These are phyloP conservation scores for Alternaria novae-zelandiae DNA, from an alignment of 2,329 filamentous ascomycete species.

Conservation along the genomic window DNA sequence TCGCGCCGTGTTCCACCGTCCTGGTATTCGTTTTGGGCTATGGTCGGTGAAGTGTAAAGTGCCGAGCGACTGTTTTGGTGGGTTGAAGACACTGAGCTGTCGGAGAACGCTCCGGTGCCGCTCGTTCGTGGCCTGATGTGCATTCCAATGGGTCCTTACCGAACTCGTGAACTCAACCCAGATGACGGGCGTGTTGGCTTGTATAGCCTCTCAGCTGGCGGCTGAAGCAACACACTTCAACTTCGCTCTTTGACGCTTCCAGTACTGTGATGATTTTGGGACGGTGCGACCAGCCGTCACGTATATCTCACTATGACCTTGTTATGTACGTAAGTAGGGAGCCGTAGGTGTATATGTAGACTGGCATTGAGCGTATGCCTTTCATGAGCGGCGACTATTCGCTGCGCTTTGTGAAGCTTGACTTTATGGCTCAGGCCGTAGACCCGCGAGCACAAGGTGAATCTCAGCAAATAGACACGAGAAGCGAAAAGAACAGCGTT, in stretches of 20 bases:
- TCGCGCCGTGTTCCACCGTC: background rate
- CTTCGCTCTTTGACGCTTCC: background rate
- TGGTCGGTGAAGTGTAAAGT: background rate
- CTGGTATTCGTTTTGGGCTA: background rate
- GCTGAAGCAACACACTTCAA: background rate
- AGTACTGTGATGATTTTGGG: background rate
- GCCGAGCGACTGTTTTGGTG: background rate
- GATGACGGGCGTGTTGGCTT: background rate
- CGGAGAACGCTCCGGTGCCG: background rate
- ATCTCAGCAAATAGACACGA: background rate
- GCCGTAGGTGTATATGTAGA: background rate
- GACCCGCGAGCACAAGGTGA: background rate
- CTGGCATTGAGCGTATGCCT: background rate
- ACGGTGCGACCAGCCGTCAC: background rate
- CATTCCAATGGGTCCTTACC: background rate
- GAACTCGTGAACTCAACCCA: background rate
- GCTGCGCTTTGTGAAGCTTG: background rate
- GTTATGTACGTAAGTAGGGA: background rate
- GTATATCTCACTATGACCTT: background rate
- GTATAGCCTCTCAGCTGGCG: background rate
- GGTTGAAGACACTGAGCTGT: background rate
- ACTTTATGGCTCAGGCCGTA: background rate
- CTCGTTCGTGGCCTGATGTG: background rate
- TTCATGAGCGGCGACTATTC: background rate
- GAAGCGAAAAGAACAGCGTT: background rate